phyloP scores from a whole-genome alignment of 2,329 filamentous ascomycete species.

The Ophidiomyces ophidiicola region DNA sequence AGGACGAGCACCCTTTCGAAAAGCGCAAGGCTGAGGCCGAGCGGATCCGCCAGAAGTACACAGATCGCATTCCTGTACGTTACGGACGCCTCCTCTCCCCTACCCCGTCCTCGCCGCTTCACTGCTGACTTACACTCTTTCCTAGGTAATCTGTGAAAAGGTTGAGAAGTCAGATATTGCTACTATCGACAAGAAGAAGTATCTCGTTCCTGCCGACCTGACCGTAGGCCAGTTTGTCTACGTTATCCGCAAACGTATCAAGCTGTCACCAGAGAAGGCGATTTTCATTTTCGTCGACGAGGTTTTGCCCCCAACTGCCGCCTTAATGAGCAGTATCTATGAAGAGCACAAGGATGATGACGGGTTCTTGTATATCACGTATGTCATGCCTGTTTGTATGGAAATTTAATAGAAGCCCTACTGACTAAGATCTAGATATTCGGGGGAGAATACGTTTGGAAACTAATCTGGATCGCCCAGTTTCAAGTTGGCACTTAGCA shows the following conservation, averaged over 20 bases:
- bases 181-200: conserved; percentile 99
- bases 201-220: conserved; percentile 90
- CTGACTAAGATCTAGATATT: conserved; percentile 50
- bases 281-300: conserved; percentile 99
- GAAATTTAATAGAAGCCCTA: conserved; percentile 4
- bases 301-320: conserved; percentile 88
- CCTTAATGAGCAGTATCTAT: conserved; percentile 98
- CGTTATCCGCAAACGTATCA: conserved; percentile 99
- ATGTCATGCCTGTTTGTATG: conserved; percentile 27
- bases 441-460: conserved; percentile 98
- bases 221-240: conserved; percentile 99
- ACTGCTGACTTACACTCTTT: conserved; percentile 9
- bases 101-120: conserved; percentile 6
- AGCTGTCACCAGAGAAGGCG: conserved; percentile 97
- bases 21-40: conserved; percentile 99
- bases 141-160: conserved; percentile 96
- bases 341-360: conserved; percentile 91
- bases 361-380: conserved; percentile 96
- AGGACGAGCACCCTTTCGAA: conserved; percentile 99
- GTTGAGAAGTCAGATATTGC: conserved; percentile 99
- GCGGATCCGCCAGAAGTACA: conserved; percentile 97
- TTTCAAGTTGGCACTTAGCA: background rate
- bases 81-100: background rate
- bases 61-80: conserved; percentile 93
- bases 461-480: conserved; percentile 14